Percentiles rank a stretch among this genome's conserved stretches.
These are phyloP conservation scores for Elsinoe batatas DNA, from an alignment of 2,329 filamentous ascomycete species.

Conservation along the genomic window DNA sequence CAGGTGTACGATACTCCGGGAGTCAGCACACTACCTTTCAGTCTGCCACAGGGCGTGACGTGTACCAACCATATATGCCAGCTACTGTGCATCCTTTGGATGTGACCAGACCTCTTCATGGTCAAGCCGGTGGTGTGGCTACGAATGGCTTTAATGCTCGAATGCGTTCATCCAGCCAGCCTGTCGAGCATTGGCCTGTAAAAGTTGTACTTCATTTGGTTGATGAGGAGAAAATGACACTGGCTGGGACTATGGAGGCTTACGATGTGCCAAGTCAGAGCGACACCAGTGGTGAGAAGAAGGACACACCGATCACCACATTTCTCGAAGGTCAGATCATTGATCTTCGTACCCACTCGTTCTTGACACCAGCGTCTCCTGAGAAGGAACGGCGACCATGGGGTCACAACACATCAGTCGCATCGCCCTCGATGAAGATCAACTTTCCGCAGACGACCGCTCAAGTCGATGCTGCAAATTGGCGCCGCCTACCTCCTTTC, in stretches of 20 bases:
- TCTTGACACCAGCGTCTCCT: slow-evolving; percentile 36
- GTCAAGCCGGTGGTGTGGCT: slow-evolving; percentile 15
- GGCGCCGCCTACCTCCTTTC: slow-evolving; percentile 37
- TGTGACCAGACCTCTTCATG: slow-evolving; percentile 31
- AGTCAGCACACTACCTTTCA: slow-evolving; percentile 46
- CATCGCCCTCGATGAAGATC: slow-evolving; percentile 31
- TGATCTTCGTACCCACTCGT: slow-evolving; percentile 43
- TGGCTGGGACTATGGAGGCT: slow-evolving; percentile 60
- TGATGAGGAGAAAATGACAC: slow-evolving; percentile 50
- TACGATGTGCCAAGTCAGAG: slow-evolving; percentile 51
- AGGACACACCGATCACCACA: slow-evolving; percentile 50
- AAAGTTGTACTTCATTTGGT: slow-evolving; percentile 56
- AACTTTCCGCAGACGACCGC: slow-evolving; percentile 23
- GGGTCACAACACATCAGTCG: slow-evolving; percentile 8
- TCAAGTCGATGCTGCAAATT: slow-evolving; percentile 38
- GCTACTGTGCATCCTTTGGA: slow-evolving; percentile 24
- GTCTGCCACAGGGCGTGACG: not conserved
- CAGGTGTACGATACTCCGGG: slow-evolving; percentile 51
- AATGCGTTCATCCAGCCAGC: not conserved
- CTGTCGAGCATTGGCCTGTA: slow-evolving; percentile 52
- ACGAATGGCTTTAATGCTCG: not conserved
- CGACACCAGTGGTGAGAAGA: slow-evolving; percentile 24
- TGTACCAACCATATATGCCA: slow-evolving; percentile 15
- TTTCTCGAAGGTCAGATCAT: slow-evolving; percentile 62
- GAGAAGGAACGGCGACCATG: not conserved